These are phyloP conservation scores for Fomitopsis betulina DNA, from an alignment of 1,284 basidiomycete species.

Conservation along the genomic window DNA sequence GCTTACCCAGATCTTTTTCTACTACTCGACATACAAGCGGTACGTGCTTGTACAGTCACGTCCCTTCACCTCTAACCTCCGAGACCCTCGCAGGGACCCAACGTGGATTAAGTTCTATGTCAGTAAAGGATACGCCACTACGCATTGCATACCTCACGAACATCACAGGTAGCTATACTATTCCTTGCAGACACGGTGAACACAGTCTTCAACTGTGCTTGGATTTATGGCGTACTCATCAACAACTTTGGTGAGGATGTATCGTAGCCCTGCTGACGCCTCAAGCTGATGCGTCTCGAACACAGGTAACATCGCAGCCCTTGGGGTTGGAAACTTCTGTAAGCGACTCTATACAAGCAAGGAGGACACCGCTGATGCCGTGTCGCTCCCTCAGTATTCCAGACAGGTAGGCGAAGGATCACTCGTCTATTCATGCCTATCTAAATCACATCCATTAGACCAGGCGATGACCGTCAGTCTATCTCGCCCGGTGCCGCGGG, in stretches of 20 bases:
- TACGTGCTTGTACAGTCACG: background rate
- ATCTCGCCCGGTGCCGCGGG: background rate
- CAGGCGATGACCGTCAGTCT: background rate
- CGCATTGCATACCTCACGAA: background rate
- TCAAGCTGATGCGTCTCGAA: background rate
- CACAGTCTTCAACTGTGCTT: background rate
- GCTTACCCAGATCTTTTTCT: slow-evolving; percentile 1
- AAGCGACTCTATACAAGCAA: background rate
- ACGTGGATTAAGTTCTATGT: slow-evolving; percentile 7
- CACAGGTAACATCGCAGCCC: background rate
- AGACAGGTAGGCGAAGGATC: background rate
- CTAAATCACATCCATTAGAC: background rate
- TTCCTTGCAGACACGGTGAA: slow-evolving; percentile 4
- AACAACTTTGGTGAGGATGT: background rate
- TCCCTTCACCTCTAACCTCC: background rate
- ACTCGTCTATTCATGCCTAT: background rate
- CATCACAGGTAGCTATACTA: background rate
- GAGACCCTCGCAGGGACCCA: background rate
- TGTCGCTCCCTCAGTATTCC: background rate
- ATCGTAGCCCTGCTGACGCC: background rate
- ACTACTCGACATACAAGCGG: background rate
- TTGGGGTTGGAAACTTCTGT: background rate
- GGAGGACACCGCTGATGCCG: background rate
- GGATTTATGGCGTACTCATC: slow-evolving; percentile 3
- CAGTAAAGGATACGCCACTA: background rate